A percentile compares a stretch with the other conserved stretches of the same genome.
These are phyloP conservation scores for Entomortierella beljakovae DNA, from an alignment of 192 early-diverging fungal genomes.

Conservation along the genomic window DNA sequence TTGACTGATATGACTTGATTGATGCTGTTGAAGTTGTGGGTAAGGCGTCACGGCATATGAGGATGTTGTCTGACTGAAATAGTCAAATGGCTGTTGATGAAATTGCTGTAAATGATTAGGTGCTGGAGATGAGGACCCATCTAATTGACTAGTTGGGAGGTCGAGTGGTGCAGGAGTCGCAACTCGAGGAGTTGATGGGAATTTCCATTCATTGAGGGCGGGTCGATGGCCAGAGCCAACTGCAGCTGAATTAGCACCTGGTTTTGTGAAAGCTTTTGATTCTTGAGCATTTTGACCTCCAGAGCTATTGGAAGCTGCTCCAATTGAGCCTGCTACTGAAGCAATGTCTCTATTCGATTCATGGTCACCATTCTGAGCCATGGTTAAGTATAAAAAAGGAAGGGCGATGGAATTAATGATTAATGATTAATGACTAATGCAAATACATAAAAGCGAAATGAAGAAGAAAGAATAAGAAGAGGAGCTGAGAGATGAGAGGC, in stretches of 20 bases:
- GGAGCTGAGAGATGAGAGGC: too few relatives aligned
- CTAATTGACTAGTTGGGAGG: not conserved
- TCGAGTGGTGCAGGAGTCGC: slow-evolving; percentile 39
- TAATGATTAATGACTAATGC: not conserved
- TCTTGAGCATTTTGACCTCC: slow-evolving; percentile 2
- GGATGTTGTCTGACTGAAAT: slow-evolving; percentile 36
- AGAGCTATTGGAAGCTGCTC: not conserved
- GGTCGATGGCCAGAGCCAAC: slow-evolving; percentile 44
- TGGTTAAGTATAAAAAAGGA: slow-evolving; percentile 3
- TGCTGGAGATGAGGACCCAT: slow-evolving; percentile 21
- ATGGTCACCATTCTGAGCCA: slow-evolving; percentile 24
- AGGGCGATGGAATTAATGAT: not conserved
- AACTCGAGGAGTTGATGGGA: slow-evolving; percentile 39
- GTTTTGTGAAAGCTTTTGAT: not conserved
- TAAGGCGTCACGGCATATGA: slow-evolving; percentile 25
- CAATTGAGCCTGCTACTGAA: not conserved
- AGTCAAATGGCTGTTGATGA: slow-evolving; percentile 24
- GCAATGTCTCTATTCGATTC: slow-evolving; percentile 3
- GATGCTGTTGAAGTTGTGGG: slow-evolving; percentile 13
- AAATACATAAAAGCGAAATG: too few relatives aligned
- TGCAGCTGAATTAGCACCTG: not conserved
- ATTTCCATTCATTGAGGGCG: slow-evolving; percentile 52
- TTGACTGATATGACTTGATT: slow-evolving; percentile 7
- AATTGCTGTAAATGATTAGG: slow-evolving; percentile 20
- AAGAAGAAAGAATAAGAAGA: too few relatives aligned